Percentiles rank a stretch among this genome's conserved stretches.
These are phyloP conservation scores for Rugosomyces carneus DNA, from an alignment of 1,284 basidiomycete species.

Conservation along the genomic window DNA sequence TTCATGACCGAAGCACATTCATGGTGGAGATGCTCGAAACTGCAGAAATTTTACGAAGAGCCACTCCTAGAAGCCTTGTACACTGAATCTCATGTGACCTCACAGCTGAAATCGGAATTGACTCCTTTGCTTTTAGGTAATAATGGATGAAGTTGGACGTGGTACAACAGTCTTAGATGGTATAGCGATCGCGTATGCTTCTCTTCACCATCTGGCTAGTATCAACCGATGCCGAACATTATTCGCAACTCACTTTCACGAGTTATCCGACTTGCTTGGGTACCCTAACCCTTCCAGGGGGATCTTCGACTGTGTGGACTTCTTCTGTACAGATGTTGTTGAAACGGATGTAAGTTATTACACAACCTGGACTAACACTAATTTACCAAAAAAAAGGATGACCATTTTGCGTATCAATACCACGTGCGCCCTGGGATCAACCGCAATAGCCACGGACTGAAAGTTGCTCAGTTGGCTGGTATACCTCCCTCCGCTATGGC, in stretches of 20 bases:
- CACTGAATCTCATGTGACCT: conserved; percentile 19
- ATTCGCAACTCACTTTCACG: conserved; percentile 98
- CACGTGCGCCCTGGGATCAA: conserved; percentile 80
- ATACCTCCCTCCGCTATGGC: conserved; percentile 65
- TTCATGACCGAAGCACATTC: conserved; percentile 89
- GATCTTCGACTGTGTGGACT: conserved; percentile 59
- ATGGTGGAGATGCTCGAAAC: conserved; percentile 92
- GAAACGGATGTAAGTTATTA: conserved; percentile 54
- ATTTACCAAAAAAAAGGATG: conserved; percentile 50
- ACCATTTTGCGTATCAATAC: conserved; percentile 81
- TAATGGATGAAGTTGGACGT: conserved; percentile 96
- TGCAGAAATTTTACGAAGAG: conserved; percentile 74
- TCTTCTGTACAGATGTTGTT: conserved; percentile 86
- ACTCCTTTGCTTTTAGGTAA: conserved; percentile 57
- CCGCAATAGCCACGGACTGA: conserved; percentile 86
- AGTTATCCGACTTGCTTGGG: conserved; percentile 81
- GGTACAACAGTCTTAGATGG: conserved; percentile 93
- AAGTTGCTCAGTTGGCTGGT: conserved; percentile 85
- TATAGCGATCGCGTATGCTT: conserved; percentile 88
- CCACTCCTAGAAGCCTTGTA: conserved; percentile 78
- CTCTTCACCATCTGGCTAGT: conserved; percentile 75
- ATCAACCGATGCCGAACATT: conserved; percentile 78
- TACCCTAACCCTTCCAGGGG: conserved; percentile 38
- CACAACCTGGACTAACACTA: conserved; percentile 5
- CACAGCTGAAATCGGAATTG: conserved; percentile 1